Base-by-base conservation (phyloP, 2,329 filamentous ascomycete genomes). In the Cytospora leucostoma region DNA sequence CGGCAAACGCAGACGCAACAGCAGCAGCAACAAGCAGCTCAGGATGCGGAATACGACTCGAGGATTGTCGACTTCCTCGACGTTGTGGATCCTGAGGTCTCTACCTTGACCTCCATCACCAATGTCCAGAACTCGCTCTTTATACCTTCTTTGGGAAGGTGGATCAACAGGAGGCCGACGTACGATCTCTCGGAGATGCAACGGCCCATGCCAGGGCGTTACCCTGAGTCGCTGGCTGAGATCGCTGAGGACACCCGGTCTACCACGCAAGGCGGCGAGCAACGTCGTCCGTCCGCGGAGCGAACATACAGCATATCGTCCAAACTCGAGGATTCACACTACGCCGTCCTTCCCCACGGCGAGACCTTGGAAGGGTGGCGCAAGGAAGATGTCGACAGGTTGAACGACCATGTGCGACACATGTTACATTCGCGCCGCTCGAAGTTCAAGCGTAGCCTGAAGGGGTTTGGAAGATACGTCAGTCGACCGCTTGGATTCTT, bases 121-220 rank as follows among this genome's bases (percentile, higher is more conserved):
- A 96, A 96, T 70, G 88, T 96, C 21, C 92, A 96, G 71, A 96
- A 96, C 73, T 95, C 92, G 0, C 84, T 96, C 11, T 96, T 96
- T 75, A 79, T 96, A 2, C 92, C 92, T 0, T 88, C 93, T 67
- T 80, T 96, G n/a, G 92, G 92, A 49, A 79, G 82, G 64, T 87
- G 86, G 69, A 69, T 96, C 56, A 95, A 96, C 71, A 84, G 92
- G 56, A 82, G 88, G 65, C 91, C 92, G 1, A 93, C 91, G 0
- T 96, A 95, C 73, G 86, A 86, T 50, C 80, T 95, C 8, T 87
- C 87, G 7, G 82, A 83, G 27, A 77, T 77, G 40, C 65, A 61
- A 40, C 35, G 60, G 10, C 56, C 56, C 17, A 38, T 70, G 15
- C 65, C 71, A 11, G 65, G 68, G 5, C 63, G 67, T 21, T 68